A percentile compares a stretch with the other conserved stretches of the same genome.
These are phyloP conservation scores for Lenwebbia sp. DNA, from an alignment of 345 rosid species.

Conservation along the genomic window DNA sequence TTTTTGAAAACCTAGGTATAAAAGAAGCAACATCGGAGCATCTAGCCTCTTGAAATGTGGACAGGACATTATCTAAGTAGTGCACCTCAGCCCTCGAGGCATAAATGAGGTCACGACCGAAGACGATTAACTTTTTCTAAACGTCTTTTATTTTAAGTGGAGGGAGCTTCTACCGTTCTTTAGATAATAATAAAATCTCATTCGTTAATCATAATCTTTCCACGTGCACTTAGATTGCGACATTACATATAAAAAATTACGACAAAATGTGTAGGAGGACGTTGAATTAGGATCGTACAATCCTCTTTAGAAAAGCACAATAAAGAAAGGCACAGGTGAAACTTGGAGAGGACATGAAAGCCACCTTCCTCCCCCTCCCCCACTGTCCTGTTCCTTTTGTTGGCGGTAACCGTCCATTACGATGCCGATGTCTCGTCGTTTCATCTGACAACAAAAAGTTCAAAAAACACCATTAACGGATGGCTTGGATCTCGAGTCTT, in stretches of 20 bases:
- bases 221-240: neutral
- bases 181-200: neutral
- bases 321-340: neutral
- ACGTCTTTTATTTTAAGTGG: neutral
- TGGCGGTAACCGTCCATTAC: neutral
- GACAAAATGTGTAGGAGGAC: neutral
- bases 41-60: neutral
- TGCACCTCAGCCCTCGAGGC: neutral
- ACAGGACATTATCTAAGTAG: neutral
- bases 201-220: neutral
- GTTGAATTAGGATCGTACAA: neutral
- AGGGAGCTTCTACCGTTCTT: neutral
- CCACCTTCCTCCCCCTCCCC: neutral
- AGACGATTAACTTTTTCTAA: neutral
- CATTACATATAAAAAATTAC: neutral
- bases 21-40: neutral
- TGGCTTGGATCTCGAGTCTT: neutral
- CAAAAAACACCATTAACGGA: fast-evolving
- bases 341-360: neutral
- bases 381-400: neutral
- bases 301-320: neutral
- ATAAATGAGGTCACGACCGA: neutral
- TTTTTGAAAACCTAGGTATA: neutral
- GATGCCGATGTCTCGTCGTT: neutral
- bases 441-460: neutral